Evolutionary conservation across 2,329 filamentous ascomycete species (phyloP).

Genomic region (Rutstroemia sp.): DNA sequence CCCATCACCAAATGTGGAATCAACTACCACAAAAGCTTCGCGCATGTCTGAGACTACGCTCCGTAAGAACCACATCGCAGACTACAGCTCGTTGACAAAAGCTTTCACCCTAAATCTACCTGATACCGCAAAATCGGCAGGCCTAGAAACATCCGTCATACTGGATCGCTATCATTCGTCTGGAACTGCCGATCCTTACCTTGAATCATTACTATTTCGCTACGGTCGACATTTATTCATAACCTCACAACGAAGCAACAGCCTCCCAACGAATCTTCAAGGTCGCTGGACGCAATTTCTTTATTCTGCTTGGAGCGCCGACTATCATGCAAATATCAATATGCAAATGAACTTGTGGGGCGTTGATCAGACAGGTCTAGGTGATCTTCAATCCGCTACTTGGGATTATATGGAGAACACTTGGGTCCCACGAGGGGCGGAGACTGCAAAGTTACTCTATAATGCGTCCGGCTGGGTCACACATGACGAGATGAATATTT

Average conservation of each 20-base stretch:
- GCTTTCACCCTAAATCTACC: slow-evolving; percentile 39
- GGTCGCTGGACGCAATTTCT: slow-evolving; percentile 46
- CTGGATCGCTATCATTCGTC: slow-evolving; percentile 29
- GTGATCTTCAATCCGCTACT: slow-evolving; percentile 36
- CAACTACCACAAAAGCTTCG: slow-evolving; percentile 29
- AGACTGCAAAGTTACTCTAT: slow-evolving; percentile 47
- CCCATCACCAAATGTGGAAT: slow-evolving; percentile 34
- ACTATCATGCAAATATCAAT: slow-evolving; percentile 54
- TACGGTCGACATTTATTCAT: slow-evolving; percentile 48
- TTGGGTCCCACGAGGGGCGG: slow-evolving; percentile 44
- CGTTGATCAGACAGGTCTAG: slow-evolving; percentile 44
- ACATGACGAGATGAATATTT: slow-evolving; percentile 52
- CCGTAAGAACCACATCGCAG: slow-evolving; percentile 31
- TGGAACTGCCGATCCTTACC: slow-evolving; percentile 38
- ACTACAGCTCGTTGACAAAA: slow-evolving; percentile 34
- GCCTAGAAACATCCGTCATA: slow-evolving; percentile 33
- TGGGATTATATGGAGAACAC: slow-evolving; percentile 47
- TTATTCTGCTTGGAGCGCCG: slow-evolving; percentile 41
- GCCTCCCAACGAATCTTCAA: slow-evolving; percentile 49
- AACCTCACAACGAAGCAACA: slow-evolving; percentile 42
- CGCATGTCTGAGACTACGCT: slow-evolving; percentile 30
- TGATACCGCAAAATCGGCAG: slow-evolving; percentile 35
- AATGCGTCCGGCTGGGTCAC: slow-evolving; percentile 46
- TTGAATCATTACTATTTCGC: slow-evolving; percentile 46
- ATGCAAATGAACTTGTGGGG: slow-evolving; percentile 56